Evolutionary conservation across 176 grass and related monocot species (phyloP), one percentile per base, ranked within the genome.

Genomic region (Oryza glaberrima): DNA sequence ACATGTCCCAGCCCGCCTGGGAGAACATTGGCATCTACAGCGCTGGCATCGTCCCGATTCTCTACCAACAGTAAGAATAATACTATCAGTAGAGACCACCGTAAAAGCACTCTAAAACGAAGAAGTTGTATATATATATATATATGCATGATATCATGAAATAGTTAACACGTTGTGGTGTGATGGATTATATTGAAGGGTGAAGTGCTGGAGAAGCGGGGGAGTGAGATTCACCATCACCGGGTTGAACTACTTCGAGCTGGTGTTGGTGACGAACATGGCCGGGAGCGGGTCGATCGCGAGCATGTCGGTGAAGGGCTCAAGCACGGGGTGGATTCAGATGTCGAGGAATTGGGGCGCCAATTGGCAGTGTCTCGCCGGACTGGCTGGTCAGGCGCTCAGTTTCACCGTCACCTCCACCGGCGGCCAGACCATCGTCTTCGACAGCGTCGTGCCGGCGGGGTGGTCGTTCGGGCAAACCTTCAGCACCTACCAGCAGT

Each of bases 261-360:
- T 93, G 5, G 80, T 90, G 64, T 75, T 87, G 49, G 32, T 93
- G 11, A 89, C 76, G 23, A 93, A 93, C 47, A 3, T 90, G 13
- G 91, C 77, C 22, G 84, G 84, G 6, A 70, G 65, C 1, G 84
- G 88, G 15, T 93, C 84, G 5, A 43, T 90, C 61, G 8, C 6
- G 16, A 25, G 16, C 69, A 82, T 92, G 63, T 46, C 16, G 4
- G 76, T 92, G 49, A 80, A 75, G 46, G 91, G 71, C 1, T 17
- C 47, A 11, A 38, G 8, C 67, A 84, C 64, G 7, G 80, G 28
- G 26, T 92, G 86, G 89, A 71, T 87, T 1, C 47, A 12, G 48
- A 81, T 85, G 85, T 38, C 72, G 0, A 75, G 81, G 26, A 94
- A 92, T 84, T 92, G 89, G 92, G 92, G 92, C 3, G 89, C 84